These are phyloP conservation scores for Anethum foeniculum DNA, from an alignment of 140 eudicot genomes.

Conservation along the genomic window DNA sequence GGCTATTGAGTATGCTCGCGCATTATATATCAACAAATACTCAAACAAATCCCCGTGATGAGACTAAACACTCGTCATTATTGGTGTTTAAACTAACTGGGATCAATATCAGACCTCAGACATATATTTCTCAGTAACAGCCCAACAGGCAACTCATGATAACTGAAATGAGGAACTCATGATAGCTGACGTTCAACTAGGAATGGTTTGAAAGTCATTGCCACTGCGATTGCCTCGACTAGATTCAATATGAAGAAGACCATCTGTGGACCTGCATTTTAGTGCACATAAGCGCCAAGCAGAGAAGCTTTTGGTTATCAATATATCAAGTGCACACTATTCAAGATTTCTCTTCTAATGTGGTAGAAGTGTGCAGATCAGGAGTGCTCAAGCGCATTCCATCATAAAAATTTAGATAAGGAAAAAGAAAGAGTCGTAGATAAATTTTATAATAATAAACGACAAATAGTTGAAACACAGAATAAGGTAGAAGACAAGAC, in stretches of 20 bases:
- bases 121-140: background rate
- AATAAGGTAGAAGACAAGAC: background rate
- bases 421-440: too few relatives aligned
- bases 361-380: too few relatives aligned
- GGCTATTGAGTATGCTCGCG: too few relatives aligned
- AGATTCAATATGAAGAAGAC: slow-evolving; percentile 42
- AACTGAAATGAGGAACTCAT: background rate
- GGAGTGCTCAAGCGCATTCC: too few relatives aligned
- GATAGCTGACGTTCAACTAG: slow-evolving; percentile 23
- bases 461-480: too few relatives aligned
- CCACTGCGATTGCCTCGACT: slow-evolving; percentile 32
- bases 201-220: slow-evolving; percentile 43
- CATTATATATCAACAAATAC: background rate
- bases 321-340: too few relatives aligned
- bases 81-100: background rate
- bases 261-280: slow-evolving; percentile 36
- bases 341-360: too few relatives aligned
- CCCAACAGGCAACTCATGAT: background rate
- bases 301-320: background rate
- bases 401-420: too few relatives aligned
- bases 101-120: background rate
- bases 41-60: background rate
- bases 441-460: too few relatives aligned
- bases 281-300: background rate
- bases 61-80: background rate